These are phyloP conservation scores for Kappamyces sp. DNA, from an alignment of 192 early-diverging fungal genomes.

Conservation along the genomic window DNA sequence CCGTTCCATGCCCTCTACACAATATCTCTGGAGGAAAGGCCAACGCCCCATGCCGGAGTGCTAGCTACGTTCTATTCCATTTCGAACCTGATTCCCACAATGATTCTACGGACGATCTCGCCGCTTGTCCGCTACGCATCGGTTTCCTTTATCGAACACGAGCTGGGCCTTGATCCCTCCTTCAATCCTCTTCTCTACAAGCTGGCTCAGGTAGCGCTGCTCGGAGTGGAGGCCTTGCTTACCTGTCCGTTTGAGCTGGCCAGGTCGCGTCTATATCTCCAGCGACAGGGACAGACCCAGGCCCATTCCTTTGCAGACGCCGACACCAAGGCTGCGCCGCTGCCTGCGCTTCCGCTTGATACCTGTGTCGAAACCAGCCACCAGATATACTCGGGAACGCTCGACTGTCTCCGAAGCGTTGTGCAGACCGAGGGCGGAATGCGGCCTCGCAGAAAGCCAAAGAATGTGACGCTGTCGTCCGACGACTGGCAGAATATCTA, in stretches of 20 bases:
- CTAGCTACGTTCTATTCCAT: slow-evolving; percentile 40
- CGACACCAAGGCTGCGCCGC: slow-evolving; percentile 9
- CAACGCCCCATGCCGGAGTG: slow-evolving; percentile 27
- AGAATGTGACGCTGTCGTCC: slow-evolving; percentile 4
- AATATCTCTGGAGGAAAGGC: slow-evolving; percentile 74
- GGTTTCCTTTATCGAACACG: slow-evolving; percentile 29
- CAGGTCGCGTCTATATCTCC: slow-evolving; percentile 76
- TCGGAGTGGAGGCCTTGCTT: slow-evolving; percentile 67
- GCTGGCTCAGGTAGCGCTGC: slow-evolving; percentile 58
- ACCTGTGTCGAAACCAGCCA: slow-evolving; percentile 30
- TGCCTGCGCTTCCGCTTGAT: slow-evolving; percentile 20
- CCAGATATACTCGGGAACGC: slow-evolving; percentile 34
- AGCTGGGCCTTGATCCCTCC: slow-evolving; percentile 35
- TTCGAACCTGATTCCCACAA: slow-evolving; percentile 67
- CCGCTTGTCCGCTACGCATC: slow-evolving; percentile 32
- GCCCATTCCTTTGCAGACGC: neutral
- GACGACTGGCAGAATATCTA: slow-evolving; percentile 26
- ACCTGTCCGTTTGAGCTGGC: slow-evolving; percentile 83
- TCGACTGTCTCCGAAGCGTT: slow-evolving; percentile 29
- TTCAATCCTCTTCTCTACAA: slow-evolving; percentile 68
- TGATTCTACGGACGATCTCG: slow-evolving; percentile 64
- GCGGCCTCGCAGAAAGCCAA: neutral
- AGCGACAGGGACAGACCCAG: slow-evolving; percentile 31
- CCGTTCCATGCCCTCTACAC: slow-evolving; percentile 68
- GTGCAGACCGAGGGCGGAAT: slow-evolving; percentile 38